These are phyloP conservation scores for Ceratobasidium theobromae DNA, from an alignment of 1,284 basidiomycete species.

Conservation along the genomic window DNA sequence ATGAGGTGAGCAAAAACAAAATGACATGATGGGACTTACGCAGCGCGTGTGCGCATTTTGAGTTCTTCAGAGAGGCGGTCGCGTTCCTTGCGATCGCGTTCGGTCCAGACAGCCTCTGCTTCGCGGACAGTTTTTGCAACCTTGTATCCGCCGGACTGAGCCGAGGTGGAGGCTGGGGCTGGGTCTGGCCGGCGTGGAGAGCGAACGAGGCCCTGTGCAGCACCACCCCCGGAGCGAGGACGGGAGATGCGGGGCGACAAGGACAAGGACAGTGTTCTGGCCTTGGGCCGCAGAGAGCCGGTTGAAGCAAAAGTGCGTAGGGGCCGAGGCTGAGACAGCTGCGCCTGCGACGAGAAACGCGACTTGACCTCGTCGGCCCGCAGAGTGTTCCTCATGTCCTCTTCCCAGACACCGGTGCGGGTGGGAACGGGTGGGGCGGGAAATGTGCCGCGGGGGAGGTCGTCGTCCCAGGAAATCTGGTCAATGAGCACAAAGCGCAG, in stretches of 20 bases:
- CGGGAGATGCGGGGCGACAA: conserved; percentile 12
- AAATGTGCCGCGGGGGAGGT: conserved; percentile 1
- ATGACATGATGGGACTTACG: too few relatives aligned
- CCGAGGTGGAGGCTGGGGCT: neutral
- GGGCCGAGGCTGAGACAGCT: too few relatives aligned
- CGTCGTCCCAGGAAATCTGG: conserved; percentile 26
- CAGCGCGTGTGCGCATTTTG: too few relatives aligned
- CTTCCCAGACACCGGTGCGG: neutral
- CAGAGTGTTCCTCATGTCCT: neutral
- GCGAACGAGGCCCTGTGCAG: conserved; percentile 12
- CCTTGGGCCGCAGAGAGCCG: neutral
- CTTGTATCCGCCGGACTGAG: neutral
- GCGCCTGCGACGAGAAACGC: too few relatives aligned
- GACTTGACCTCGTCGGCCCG: too few relatives aligned
- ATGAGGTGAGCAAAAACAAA: too few relatives aligned
- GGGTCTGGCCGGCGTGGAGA: neutral
- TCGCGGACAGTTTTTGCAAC: conserved; percentile 17
- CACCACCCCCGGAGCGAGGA: conserved; percentile 15
- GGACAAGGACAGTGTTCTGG: neutral
- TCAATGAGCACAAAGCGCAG: conserved; percentile 24
- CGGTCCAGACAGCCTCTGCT: conserved; percentile 10
- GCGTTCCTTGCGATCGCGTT: conserved; percentile 7
- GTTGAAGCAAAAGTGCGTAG: neutral
- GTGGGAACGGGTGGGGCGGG: conserved; percentile 2
- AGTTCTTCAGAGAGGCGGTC: conserved; percentile 5